Conservation (phyloP, 306 rosid species). For the Quercus aquifolioides region DNA sequence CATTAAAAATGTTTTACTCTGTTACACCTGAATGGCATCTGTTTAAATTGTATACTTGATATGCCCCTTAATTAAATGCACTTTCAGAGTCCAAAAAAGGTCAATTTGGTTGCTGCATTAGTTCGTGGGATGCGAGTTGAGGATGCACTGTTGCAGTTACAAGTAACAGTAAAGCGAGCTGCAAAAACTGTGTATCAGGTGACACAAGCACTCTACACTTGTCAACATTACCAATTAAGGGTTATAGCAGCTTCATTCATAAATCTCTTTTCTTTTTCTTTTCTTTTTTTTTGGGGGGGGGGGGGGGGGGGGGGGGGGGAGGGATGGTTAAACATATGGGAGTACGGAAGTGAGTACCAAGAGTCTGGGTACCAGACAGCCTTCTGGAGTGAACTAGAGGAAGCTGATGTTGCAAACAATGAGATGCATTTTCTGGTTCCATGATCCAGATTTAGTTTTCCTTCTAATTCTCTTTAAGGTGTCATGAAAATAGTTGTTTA, state of each 20-base stretch:
- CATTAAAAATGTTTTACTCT: not conserved
- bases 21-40: not conserved
- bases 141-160: slow-evolving; percentile 90
- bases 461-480: not conserved
- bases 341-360: not conserved
- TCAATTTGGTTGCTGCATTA: slow-evolving; percentile 91
- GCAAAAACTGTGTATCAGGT: slow-evolving; percentile 94
- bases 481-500: not conserved
- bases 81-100: slow-evolving; percentile 85
- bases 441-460: not conserved
- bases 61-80: not conserved
- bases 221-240: not conserved
- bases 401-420: not conserved
- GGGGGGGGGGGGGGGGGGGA: not conserved
- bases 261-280: not conserved
- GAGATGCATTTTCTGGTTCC: not conserved
- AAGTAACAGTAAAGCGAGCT: slow-evolving; percentile 85
- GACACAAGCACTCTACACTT: slow-evolving; percentile 8
- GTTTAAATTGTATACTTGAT: not conserved
- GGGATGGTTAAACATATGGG: not conserved
- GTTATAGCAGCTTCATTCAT: not conserved
- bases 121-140: slow-evolving; percentile 99
- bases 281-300: not conserved
- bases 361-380: not conserved
- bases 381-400: not conserved